Conservation (phyloP, 768 basidiomycete genomes). For the Russula abietina region DNA sequence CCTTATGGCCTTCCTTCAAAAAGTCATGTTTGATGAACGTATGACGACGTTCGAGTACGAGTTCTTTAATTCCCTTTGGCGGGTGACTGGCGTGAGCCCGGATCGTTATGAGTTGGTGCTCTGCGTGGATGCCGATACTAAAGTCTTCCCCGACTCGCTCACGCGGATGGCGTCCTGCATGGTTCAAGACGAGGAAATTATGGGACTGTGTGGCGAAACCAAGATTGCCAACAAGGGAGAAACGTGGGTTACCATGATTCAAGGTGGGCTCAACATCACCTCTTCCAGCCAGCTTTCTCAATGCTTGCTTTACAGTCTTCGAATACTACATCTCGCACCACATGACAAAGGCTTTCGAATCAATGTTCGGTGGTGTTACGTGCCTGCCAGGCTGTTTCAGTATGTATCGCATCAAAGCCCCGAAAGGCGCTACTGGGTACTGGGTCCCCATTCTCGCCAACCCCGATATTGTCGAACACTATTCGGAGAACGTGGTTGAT, state of each 20-base stretch:
- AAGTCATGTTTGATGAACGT: constrained; percentile 99
- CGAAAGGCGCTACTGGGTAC: constrained; percentile 92
- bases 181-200: constrained; percentile 95
- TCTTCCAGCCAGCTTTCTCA: background rate
- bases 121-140: constrained; percentile 96
- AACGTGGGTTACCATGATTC: constrained; percentile 99
- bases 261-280: constrained; percentile 49
- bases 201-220: constrained; percentile 98
- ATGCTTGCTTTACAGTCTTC: constrained; percentile 57
- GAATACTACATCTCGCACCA: constrained; percentile 99
- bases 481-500: constrained; percentile 99
- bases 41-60: constrained; percentile 99
- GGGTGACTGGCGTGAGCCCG: constrained; percentile 90
- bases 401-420: constrained; percentile 99
- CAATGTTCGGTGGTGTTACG: constrained; percentile 98
- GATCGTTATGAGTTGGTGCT: constrained; percentile 94
- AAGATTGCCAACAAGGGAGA: constrained; percentile 99
- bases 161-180: constrained; percentile 95
- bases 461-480: constrained; percentile 97
- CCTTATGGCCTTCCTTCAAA: constrained; percentile 95
- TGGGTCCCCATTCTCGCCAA: constrained; percentile 99
- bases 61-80: constrained; percentile 98
- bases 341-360: constrained; percentile 98
- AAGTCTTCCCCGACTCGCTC: constrained; percentile 97
- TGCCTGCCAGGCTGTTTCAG: constrained; percentile 99